Evolutionary conservation across 2,329 filamentous ascomycete species (phyloP), one percentile per base, ranked within the genome.

Genomic region (Curvularia spicifera): DNA sequence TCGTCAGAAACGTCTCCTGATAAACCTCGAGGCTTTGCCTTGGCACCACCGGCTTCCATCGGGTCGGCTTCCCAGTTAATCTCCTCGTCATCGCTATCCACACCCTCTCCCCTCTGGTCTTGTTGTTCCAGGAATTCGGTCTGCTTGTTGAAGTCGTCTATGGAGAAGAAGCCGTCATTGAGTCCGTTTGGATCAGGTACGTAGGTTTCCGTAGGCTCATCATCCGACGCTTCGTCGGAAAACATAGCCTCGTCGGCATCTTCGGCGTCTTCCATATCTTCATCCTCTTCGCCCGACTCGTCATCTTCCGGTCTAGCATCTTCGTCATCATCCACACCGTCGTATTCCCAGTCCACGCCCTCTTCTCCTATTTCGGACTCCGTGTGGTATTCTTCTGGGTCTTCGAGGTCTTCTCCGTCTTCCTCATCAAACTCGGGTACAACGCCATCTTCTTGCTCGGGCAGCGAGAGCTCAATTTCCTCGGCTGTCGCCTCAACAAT

Each of bases 131-230:
- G 87, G 73, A 89, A 90, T 70, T 96, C 91, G 1, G 93, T 91
- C 73, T 96, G 91, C 74, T 89, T 91, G 82, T 99, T 99, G 84
- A 99, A 99, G 59, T 96, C 88, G 70, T 98, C 93, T 69, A 99
- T 94, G 15, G 92, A 96, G 80, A 99, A 99, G 80, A 99, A 99
- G 5, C 93, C 94, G 72, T 99, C 95, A 71, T 99, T 98, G 31
- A 99, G 85, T 6, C 93, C 92, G 71, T 95, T 84, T 4, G 88
- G 87, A 71, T 98, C 93, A 67, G 88, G 83, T 8, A 87, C 80
- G 59, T 89, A 89, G 39, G 85, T 84, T 48, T 84, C 83, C 1
- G 79, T 76, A 4, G 80, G 75, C 44, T 82, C 79, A 20, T 83
- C 68, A 10, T 71, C 69, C 5, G 65, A 67, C 2, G 83, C 82